Evolutionary conservation across 108 stramenopile species (phyloP), one percentile per base, ranked within the genome.

Genomic region (Craspedostauros australis): DNA sequence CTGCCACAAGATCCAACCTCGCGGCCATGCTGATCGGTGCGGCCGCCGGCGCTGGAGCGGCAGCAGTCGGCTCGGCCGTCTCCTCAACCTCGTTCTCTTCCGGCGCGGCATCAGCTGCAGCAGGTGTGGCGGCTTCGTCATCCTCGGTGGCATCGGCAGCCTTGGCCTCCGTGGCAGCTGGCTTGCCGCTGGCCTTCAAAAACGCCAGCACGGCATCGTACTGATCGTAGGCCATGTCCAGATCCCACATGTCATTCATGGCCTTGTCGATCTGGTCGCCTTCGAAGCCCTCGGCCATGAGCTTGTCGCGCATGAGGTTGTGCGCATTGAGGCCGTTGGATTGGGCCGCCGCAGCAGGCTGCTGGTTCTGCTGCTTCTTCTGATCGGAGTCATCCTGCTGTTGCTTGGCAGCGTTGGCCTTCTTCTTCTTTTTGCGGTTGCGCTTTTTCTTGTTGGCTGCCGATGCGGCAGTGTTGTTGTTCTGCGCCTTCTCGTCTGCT

Each of bases 201-300:
- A 57, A 69, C 1, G 29, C 24, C 4, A 62, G 15, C 2, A 75
- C 72, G 5, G 48, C 44, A 14, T 64, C 45, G 61, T 38, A 64
- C 26, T 73, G 56, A 39, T 68, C 66, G 39, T 65, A 75, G 19
- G 61, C 36, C 4, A 75, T 11, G 18, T 47, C 41, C 33, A 62
- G 38, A 15, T 75, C 45, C 65, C 64, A 75, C 73, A 75, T 75
- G 41, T 75, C 55, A 5, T 65, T 64, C 73, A 69, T 65, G 9
- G 73, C 73, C 7, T 9, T 12, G 40, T 75, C 73, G 39, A 75
- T 41, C 14, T 36, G 20, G n/a, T n/a, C 2, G 27, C 36, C 37
- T 8, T 33, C 25, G 34, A 52, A 72, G 20, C 69, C 69, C 5
- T 57, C 44, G 9, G 11, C 0, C 9, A 63, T 46, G 11, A 72